Evolutionary conservation across 2,329 filamentous ascomycete genomes (phyloP), one percentile per base, ranked within the genome.

Genomic region (Claviceps purpurea): DNA sequence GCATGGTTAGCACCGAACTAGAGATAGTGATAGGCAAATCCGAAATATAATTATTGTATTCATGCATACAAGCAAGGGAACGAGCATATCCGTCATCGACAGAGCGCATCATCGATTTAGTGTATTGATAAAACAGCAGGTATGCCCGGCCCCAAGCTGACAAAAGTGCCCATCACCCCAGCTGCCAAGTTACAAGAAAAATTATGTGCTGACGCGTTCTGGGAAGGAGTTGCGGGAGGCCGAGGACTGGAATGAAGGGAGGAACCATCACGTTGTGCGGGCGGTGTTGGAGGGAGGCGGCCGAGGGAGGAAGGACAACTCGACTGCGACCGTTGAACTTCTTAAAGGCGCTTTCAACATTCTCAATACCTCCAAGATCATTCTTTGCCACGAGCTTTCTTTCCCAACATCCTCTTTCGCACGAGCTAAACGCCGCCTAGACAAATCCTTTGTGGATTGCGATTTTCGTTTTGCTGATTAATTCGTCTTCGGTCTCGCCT

Each of bases 161-260:
- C 42, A 45, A 45, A n/a, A 24, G 5, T 20, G 20, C n/a, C 18
- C 34, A 26, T 48, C n/a, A 16, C 16, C 20, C 8, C 38, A 38
- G 48, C 24, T 44, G n/a, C 48, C 22, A n/a, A 41, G 42, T 7
- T 43, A 30, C n/a, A 16, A 37, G 14, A 11, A 24, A 18, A 43
- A 6, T 18, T 13, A 24, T 30, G 41, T 37, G 13, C 20, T 11
- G 30, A 45, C 40, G 41, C 16, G 41, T 14, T 26, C 22, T 30
- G 10, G 20, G 5, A 11, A 16, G 20, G 10, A 24, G 13, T 24
- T 22, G 11, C 20, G 20, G 14, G 13, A 14, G 13, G 2, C 10
- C 5, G 20, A 43, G 42, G 5, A 43, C 37, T 50, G 51, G 51
- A 52, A 52, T 52, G 51, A 22, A 52, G 41, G 51, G 24, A 30